These are phyloP conservation scores for Coniferiporia weirii DNA, from an alignment of 1,284 basidiomycete species.

Conservation along the genomic window DNA sequence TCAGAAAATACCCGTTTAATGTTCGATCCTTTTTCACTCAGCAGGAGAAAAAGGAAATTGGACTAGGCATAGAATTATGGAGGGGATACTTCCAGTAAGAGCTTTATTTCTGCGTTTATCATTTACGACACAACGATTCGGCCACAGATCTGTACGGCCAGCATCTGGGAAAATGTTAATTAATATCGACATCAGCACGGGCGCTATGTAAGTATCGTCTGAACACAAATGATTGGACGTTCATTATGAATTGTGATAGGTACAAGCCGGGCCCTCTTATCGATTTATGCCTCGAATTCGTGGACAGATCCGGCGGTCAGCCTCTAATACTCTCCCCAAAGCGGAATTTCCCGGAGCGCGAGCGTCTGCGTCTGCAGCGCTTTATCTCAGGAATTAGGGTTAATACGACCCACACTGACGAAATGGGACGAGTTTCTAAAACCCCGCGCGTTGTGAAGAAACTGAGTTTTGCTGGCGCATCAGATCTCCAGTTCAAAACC, in stretches of 20 bases:
- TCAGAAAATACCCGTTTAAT: conserved; percentile 60
- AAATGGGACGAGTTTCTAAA: conserved; percentile 29
- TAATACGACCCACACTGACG: conserved; percentile 36
- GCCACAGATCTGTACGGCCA: conserved; percentile 49
- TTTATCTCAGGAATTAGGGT: conserved; percentile 58
- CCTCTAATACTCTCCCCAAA: conserved; percentile 38
- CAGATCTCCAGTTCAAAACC: conserved; percentile 46
- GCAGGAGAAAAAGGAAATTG: conserved; percentile 58
- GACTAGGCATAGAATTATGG: conserved; percentile 63
- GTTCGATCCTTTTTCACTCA: conserved; percentile 71
- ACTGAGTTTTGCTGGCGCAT: conserved; percentile 38
- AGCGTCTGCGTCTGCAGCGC: conserved; percentile 53
- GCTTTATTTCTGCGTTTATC: not conserved
- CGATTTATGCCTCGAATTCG: conserved; percentile 51
- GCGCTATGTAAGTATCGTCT: conserved; percentile 44
- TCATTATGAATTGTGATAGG: conserved; percentile 18
- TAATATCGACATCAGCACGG: conserved; percentile 75
- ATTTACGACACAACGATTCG: not conserved
- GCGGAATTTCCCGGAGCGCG: conserved; percentile 49
- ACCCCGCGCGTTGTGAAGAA: conserved; percentile 38
- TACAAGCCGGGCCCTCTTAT: conserved; percentile 52
- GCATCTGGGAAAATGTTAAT: conserved; percentile 61
- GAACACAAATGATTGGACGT: not conserved
- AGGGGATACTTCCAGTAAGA: conserved; percentile 66
- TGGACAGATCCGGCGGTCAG: conserved; percentile 36